Base-by-base conservation (phyloP, 345 rosid species). In the Lepidium didymum region DNA sequence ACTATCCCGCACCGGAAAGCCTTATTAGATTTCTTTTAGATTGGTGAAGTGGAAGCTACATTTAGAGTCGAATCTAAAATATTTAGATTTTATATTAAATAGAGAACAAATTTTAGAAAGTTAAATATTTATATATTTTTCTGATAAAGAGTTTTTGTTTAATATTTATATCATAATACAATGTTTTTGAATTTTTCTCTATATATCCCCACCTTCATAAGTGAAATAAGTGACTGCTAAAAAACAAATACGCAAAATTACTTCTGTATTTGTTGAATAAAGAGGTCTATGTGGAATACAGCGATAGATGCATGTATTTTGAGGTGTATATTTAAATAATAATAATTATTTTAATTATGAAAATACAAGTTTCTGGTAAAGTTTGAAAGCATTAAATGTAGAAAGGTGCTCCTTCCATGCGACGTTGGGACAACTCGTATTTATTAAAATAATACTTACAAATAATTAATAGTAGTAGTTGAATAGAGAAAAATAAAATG, bases 351-450 rank as follows among this genome's bases (percentile, higher is more conserved):
- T 43, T 43, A 56, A 46, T 29, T 23, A 14, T 35, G 3, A 56
- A 14, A 6, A 56, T 8, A 27, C 10, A 37, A 36, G 41, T 13
- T 61, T 62, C 23, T 7, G 67, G 61, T 41, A 4, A 54, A 55
- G 70, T 70, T 34, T 45, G 56, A 3, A 53, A 54, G 69, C 70
- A 64, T 54, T 72, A 37, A 64, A 72, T 64, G 76, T 50, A 18
- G 64, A 72, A 72, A 72, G 76, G 52, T 64, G 60, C 62, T 51
- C 3, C 33, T 45, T 56, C 41, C 63, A 15, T 56, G 52, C 29
- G 68, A 51, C 68, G 59, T 9, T 40, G 52, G 45, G 70, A 37
- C 76, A 56, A 13, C 37, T 46, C 34, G 56, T 45, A 71, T 55
- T 62, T 44, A 44, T 62, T 46, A 25, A 49, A 53, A 53, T 14